phyloP scores from a whole-genome alignment of 768 basidiomycete species.

The Cantharellus cinnabarinus region DNA sequence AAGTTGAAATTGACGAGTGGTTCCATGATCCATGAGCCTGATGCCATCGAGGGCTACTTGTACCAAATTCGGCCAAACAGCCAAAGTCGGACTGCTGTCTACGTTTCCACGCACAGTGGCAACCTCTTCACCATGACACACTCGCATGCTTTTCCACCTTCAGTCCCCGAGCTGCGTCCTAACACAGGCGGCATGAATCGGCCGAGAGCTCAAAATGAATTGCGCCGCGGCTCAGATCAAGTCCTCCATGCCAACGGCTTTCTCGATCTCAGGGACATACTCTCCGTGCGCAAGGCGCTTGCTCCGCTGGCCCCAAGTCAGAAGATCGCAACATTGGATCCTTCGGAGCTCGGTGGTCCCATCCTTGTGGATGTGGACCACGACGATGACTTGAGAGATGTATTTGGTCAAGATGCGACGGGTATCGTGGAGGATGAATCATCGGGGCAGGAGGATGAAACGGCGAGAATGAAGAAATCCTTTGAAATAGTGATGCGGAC shows the following conservation, averaged over 20 bases:
- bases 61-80: slow-evolving; percentile 44
- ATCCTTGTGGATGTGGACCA: neutral
- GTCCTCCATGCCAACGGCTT: slow-evolving; percentile 44
- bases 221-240: slow-evolving; percentile 41
- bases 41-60: slow-evolving; percentile 71
- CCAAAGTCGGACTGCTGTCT: slow-evolving; percentile 29
- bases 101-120: slow-evolving; percentile 53
- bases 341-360: neutral
- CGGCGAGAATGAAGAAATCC: slow-evolving; percentile 37
- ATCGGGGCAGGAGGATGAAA: slow-evolving; percentile 1
- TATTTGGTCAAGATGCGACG: slow-evolving; percentile 4
- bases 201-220: slow-evolving; percentile 23
- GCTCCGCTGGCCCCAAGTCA: slow-evolving; percentile 21
- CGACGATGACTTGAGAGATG: slow-evolving; percentile 14
- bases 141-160: slow-evolving; percentile 8
- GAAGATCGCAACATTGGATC: slow-evolving; percentile 1
- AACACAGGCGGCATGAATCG: slow-evolving; percentile 16
- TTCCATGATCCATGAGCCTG: slow-evolving; percentile 45
- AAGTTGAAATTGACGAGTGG: slow-evolving; percentile 24
- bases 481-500: slow-evolving; percentile 60
- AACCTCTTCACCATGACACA: slow-evolving; percentile 41
- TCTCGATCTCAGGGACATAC: slow-evolving; percentile 50
- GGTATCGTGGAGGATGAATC: slow-evolving; percentile 19
- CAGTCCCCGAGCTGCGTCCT: slow-evolving; percentile 5
- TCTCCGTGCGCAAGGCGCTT: slow-evolving; percentile 42